phyloP scores from a whole-genome alignment of 1,139 yeast species.

The Geotrichum phurueaensis region DNA sequence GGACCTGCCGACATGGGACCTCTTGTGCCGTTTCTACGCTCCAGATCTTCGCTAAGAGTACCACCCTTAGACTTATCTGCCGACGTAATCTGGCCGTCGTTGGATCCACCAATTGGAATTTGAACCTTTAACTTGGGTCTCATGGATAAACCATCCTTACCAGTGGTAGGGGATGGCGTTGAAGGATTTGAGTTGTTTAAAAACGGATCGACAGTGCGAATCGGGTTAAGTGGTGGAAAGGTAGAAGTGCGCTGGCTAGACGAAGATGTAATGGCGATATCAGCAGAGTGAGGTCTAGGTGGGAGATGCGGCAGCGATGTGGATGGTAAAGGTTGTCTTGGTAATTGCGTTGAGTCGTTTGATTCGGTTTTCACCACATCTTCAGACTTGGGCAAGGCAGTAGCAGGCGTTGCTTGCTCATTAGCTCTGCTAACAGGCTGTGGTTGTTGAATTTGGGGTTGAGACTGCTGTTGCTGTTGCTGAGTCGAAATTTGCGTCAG shows the following conservation, averaged over 20 bases:
- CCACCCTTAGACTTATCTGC: constrained; percentile 12
- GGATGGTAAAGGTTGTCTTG: background rate
- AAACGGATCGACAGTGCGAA: constrained; percentile 9
- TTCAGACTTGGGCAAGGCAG: background rate
- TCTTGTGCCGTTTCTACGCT: constrained; percentile 21
- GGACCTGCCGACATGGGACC: constrained; percentile 17
- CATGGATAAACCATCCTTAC: constrained; percentile 15
- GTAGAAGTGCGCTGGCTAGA: constrained; percentile 1
- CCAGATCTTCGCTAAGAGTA: constrained; percentile 25
- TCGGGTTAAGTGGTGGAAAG: constrained; percentile 7
- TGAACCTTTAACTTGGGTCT: constrained; percentile 40
- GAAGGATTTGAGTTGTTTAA: constrained; percentile 4
- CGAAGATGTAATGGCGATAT: background rate
- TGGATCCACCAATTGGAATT: constrained; percentile 31
- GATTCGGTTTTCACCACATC: constrained; percentile 18
- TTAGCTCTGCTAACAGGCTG: background rate
- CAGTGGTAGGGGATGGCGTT: constrained; percentile 11
- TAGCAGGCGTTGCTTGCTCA: background rate
- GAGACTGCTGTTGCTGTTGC: constrained; percentile 17
- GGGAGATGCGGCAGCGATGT: constrained; percentile 5
- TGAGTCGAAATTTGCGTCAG: background rate
- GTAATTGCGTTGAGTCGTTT: background rate
- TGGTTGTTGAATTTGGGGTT: background rate
- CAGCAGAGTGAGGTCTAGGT: constrained; percentile 10
- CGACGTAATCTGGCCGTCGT: constrained; percentile 14